Percentiles rank a stretch among this genome's conserved stretches.
Evolutionary conservation across 2,329 filamentous ascomycete genomes (phyloP).

Genomic region (Curvularia sp.): DNA sequence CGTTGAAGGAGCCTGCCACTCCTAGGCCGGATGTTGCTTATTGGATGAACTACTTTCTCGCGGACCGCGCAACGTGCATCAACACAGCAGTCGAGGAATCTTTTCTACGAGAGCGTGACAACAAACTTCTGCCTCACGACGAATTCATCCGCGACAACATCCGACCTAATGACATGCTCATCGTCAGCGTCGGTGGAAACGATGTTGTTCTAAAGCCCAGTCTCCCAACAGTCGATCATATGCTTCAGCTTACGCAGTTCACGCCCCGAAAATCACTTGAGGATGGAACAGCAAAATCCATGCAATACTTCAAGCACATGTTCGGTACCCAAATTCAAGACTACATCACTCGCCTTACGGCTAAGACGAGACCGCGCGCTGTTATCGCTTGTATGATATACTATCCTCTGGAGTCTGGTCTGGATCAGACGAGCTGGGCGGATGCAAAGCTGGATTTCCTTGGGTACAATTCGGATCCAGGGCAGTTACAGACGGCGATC

Average conservation of each 20-base stretch:
- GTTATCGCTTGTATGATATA: constrained; percentile 51
- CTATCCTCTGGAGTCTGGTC: constrained; percentile 41
- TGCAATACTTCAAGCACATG: constrained; percentile 43
- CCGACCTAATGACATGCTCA: constrained; percentile 37
- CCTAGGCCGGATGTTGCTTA: constrained; percentile 48
- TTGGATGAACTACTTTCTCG: constrained; percentile 47
- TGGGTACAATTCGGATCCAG: constrained; percentile 41
- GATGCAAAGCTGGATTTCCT: constrained; percentile 40
- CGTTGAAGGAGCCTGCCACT: constrained; percentile 27
- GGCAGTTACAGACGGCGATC: constrained; percentile 44
- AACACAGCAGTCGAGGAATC: constrained; percentile 47
- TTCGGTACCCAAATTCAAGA: constrained; percentile 39
- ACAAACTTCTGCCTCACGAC: constrained; percentile 41
- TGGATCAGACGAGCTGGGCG: constrained; percentile 44
- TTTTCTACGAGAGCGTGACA: constrained; percentile 43
- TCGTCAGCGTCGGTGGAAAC: constrained; percentile 49
- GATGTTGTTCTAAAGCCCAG: constrained; percentile 45
- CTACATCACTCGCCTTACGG: constrained; percentile 37
- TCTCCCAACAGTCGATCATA: constrained; percentile 36
- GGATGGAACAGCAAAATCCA: constrained; percentile 32
- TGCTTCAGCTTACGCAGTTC: constrained; percentile 44
- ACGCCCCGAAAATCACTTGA: constrained; percentile 34
- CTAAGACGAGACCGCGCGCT: constrained; percentile 42
- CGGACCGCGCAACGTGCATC: constrained; percentile 43
- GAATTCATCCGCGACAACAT: constrained; percentile 47